phyloP scores from a whole-genome alignment of 1,139 yeast genomes.

The Zygosaccharomyces sapae region DNA sequence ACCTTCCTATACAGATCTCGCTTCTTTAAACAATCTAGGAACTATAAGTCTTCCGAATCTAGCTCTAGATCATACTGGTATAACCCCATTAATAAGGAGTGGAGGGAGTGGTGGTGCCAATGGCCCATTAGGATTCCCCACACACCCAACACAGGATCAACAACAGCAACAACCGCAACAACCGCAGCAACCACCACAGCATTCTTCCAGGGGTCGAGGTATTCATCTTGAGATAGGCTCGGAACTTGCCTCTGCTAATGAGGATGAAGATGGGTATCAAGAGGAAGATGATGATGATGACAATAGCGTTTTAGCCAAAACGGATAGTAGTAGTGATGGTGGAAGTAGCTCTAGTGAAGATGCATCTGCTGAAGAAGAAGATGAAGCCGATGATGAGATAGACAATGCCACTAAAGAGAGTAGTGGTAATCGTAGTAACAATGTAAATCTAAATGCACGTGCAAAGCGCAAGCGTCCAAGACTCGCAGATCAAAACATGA shows the following conservation, averaged over 20 bases:
- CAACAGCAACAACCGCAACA: constrained; percentile 3
- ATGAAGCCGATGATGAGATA: constrained; percentile 19
- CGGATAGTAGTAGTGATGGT: constrained; percentile 5
- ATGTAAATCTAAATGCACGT: background rate
- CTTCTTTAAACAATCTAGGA: constrained; percentile 18
- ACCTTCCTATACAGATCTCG: constrained; percentile 15
- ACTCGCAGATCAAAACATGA: background rate
- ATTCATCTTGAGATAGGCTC: constrained; percentile 12
- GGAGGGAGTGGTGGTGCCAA: constrained; percentile 5
- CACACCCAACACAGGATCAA: constrained; percentile 3
- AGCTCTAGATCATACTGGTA: constrained; percentile 18
- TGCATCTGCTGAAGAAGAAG: constrained; percentile 21
- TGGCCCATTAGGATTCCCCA: constrained; percentile 4
- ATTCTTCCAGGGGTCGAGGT: constrained; percentile 1
- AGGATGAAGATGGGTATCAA: constrained; percentile 29
- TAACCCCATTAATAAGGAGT: constrained; percentile 13
- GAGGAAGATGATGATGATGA: constrained; percentile 32
- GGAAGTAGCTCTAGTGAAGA: constrained; percentile 13
- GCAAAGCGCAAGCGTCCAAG: constrained; percentile 2
- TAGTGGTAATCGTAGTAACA: background rate
- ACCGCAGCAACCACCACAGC: background rate
- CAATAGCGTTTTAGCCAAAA: constrained; percentile 9
- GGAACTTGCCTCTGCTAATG: constrained; percentile 2
- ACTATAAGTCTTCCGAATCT: constrained; percentile 22
- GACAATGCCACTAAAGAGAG: constrained; percentile 13